Conservation (phyloP, 176 grass and related monocot genomes). For the Zoysia pacifica region DNA sequence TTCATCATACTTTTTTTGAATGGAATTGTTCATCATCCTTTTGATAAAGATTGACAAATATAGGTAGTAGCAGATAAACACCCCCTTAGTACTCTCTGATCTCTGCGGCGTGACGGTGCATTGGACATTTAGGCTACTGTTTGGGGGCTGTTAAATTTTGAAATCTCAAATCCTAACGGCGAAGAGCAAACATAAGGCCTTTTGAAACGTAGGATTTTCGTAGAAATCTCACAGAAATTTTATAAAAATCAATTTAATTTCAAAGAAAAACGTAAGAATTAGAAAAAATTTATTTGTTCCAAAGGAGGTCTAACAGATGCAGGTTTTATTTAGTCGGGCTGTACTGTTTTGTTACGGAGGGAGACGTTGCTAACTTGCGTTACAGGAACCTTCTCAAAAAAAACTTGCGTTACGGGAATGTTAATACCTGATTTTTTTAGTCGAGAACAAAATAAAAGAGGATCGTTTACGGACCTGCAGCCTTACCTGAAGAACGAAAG, state of each 20-base stretch:
- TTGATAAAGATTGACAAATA: no score
- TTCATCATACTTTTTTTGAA: no score
- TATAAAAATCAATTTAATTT: no score
- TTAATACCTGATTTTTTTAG: not conserved
- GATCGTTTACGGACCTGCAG: not conserved
- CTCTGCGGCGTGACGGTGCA: not conserved
- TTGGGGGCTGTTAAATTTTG: no score
- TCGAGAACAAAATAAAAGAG: no score
- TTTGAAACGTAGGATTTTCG: no score
- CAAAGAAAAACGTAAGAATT: no score
- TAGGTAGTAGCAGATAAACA: no score
- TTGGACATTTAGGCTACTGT: slow-evolving; percentile 8
- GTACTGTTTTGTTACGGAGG: slow-evolving; percentile 7
- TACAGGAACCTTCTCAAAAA: not conserved
- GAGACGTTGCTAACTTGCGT: not conserved
- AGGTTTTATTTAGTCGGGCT: not conserved
- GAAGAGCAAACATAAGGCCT: not conserved
- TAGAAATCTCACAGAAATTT: no score
- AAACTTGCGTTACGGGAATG: not conserved
- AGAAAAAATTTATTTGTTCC: no score
- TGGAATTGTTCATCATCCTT: no score
- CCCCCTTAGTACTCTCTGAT: not conserved
- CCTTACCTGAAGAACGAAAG: slow-evolving; percentile 39
- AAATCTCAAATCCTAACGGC: slow-evolving; percentile 8
- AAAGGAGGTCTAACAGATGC: not conserved